A percentile compares a stretch with the other conserved stretches of the same genome.
phyloP scores from a whole-genome alignment of 305 asterid species.

The Ilex paraguariensis region DNA sequence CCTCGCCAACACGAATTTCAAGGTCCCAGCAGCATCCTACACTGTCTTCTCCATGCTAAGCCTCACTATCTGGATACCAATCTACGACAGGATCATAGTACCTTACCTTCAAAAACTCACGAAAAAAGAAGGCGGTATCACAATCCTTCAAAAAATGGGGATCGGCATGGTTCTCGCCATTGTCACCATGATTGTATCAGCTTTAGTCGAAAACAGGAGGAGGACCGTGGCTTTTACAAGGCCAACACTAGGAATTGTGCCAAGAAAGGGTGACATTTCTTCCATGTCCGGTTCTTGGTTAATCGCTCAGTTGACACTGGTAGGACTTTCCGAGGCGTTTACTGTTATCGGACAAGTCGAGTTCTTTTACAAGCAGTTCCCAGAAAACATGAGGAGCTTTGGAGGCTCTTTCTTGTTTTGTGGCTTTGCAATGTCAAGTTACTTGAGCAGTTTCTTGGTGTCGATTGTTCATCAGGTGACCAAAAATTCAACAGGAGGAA shows the following conservation, averaged over 20 bases:
- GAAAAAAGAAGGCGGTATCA: slow-evolving; percentile 31
- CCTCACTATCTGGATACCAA: slow-evolving; percentile 40
- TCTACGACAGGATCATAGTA: slow-evolving; percentile 41
- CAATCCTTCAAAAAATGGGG: slow-evolving; percentile 52
- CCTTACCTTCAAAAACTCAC: slow-evolving; percentile 25
- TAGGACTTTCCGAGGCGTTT: slow-evolving; percentile 48
- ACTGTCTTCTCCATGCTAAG: slow-evolving; percentile 42
- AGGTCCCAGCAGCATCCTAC: slow-evolving; percentile 53
- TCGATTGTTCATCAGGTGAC: slow-evolving; percentile 37
- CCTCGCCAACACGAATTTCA: slow-evolving; percentile 30
- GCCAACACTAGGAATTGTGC: slow-evolving; percentile 2
- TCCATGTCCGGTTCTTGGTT: slow-evolving; percentile 49
- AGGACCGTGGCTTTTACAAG: slow-evolving; percentile 20
- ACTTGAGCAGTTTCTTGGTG: slow-evolving; percentile 33
- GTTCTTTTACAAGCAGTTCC: slow-evolving; percentile 51
- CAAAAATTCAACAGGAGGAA: slow-evolving; percentile 10
- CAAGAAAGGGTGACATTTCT: slow-evolving; percentile 21
- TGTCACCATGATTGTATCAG: slow-evolving; percentile 32
- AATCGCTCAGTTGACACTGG: slow-evolving; percentile 45
- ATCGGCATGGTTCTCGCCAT: slow-evolving; percentile 39
- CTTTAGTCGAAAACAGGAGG: slow-evolving; percentile 34
- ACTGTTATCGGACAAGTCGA: slow-evolving; percentile 36
- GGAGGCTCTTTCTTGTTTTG: slow-evolving; percentile 43
- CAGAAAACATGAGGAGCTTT: slow-evolving; percentile 55
- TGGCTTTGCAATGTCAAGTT: slow-evolving; percentile 38